Base-by-base conservation (phyloP, 1,139 yeast genomes). In the Hanseniaspora uvarum region DNA sequence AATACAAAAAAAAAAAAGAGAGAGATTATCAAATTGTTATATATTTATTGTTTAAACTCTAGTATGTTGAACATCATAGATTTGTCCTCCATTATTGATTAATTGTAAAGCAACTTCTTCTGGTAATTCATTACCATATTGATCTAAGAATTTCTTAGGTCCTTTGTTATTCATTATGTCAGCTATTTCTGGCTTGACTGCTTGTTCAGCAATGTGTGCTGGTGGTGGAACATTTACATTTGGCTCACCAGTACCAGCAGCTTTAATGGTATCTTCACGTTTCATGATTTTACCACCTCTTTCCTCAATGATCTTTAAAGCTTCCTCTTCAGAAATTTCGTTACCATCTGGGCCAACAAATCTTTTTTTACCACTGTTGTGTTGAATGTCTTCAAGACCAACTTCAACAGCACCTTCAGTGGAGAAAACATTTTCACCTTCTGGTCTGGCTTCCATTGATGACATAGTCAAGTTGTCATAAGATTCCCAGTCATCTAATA, bases 81-180 rank as follows among this genome's bases (percentile, higher is more conserved):
- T 37, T 39, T 38, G 8, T 39, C 59, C 61, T 48, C 58, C 60
- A n/a, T 56, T 52, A 28, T 57, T 61, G 49, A 77, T 72, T 62
- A 79, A 68, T 23, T 85, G 85, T 59, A 74, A 75, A 56, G 82
- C 83, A 37, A 77, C 80, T 60, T 77, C 82, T 16, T 74, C 74
- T 62, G 78, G 81, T 53, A 73, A 68, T 60, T 73, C 72, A 62
- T 79, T 85, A 56, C 71, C 80, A 55, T 74, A 83, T 57, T 77
- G 83, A 57, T 80, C 79, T 61, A 86, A 92, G 66, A 86, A 87
- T 62, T 80, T 76, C 59, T 85, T 94, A 63, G 85, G 73, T 65
- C 86, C 83, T 67, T 83, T 86, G 63, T 83, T 92, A 64, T 83
- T 83, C 65, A 86, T 39, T n/a, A 53, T 44, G 2, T 50, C 67